These are phyloP conservation scores for Candida sithepensis DNA, from an alignment of 805 yeast species.

Conservation along the genomic window DNA sequence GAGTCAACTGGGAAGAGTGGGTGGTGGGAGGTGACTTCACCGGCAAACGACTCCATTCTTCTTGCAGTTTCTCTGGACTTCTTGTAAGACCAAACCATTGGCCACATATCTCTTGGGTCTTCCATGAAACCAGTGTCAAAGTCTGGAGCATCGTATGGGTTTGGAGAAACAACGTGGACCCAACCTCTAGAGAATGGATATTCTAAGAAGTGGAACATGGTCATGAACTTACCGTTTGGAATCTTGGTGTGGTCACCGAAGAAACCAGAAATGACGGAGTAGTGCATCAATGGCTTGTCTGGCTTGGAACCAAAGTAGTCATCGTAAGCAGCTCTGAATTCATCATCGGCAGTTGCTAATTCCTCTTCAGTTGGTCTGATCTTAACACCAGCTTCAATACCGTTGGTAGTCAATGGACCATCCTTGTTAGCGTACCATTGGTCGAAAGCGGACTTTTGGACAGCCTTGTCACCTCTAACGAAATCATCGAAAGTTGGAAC, in stretches of 20 bases:
- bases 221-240: constrained; percentile 27
- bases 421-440: constrained; percentile 30
- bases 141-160: constrained; percentile 28
- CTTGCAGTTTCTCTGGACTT: constrained; percentile 29
- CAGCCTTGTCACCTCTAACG: constrained; percentile 26
- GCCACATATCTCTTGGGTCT: constrained; percentile 29
- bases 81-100: constrained; percentile 30
- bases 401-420: constrained; percentile 30
- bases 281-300: constrained; percentile 31
- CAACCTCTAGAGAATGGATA: constrained; percentile 31
- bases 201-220: constrained; percentile 30
- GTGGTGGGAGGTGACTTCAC: constrained; percentile 28
- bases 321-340: constrained; percentile 23
- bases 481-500: constrained; percentile 28
- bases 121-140: constrained; percentile 30
- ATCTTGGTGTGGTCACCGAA: constrained; percentile 31
- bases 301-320: constrained; percentile 28
- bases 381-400: constrained; percentile 32
- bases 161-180: constrained; percentile 19
- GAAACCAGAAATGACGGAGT: constrained; percentile 29
- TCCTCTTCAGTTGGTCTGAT: constrained; percentile 29
- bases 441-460: constrained; percentile 26
- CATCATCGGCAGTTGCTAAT: constrained; percentile 25
- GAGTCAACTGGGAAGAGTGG: constrained; percentile 24
- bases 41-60: constrained; percentile 28